Conservation (phyloP, 2,329 filamentous ascomycete species). For the Helotiales sp. region DNA sequence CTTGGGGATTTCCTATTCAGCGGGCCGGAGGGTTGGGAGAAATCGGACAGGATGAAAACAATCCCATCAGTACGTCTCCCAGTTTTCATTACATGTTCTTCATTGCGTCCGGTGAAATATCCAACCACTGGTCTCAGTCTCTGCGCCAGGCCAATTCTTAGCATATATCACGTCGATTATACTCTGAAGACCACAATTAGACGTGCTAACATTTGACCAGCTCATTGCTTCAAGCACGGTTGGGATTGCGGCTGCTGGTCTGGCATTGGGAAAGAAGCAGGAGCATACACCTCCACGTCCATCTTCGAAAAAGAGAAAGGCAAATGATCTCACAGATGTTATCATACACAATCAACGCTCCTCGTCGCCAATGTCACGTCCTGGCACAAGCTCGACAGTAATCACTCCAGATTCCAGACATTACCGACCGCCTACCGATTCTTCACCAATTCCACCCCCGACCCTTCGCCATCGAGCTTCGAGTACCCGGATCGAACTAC, state of each 20-base stretch:
- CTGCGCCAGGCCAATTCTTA: background rate
- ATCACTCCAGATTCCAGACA: conserved; percentile 27
- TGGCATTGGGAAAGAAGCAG: conserved; percentile 34
- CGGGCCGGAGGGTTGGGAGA: conserved; percentile 22
- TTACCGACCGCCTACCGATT: conserved; percentile 9
- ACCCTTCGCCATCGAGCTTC: conserved; percentile 18
- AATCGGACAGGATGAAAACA: conserved; percentile 32
- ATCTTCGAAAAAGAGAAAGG: conserved; percentile 34
- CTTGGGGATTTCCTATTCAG: conserved; percentile 24
- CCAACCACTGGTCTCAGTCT: background rate
- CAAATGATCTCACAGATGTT: conserved; percentile 24
- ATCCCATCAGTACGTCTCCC: conserved; percentile 33
- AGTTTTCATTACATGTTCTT: conserved; percentile 15
- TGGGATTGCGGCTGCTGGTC: conserved; percentile 35
- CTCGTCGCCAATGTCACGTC: conserved; percentile 28
- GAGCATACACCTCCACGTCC: conserved; percentile 31
- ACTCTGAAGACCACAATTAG: background rate
- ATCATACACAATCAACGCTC: conserved; percentile 23
- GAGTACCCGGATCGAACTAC: conserved; percentile 24
- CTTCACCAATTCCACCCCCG: conserved; percentile 21
- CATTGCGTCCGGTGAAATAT: conserved; percentile 1
- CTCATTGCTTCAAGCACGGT: conserved; percentile 39
- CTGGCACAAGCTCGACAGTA: conserved; percentile 31
- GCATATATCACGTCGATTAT: background rate
- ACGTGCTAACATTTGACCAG: conserved; percentile 25